A percentile compares a stretch with the other conserved stretches of the same genome.
These are phyloP conservation scores for Morella rubra DNA, from an alignment of 306 rosid genomes.

Conservation along the genomic window DNA sequence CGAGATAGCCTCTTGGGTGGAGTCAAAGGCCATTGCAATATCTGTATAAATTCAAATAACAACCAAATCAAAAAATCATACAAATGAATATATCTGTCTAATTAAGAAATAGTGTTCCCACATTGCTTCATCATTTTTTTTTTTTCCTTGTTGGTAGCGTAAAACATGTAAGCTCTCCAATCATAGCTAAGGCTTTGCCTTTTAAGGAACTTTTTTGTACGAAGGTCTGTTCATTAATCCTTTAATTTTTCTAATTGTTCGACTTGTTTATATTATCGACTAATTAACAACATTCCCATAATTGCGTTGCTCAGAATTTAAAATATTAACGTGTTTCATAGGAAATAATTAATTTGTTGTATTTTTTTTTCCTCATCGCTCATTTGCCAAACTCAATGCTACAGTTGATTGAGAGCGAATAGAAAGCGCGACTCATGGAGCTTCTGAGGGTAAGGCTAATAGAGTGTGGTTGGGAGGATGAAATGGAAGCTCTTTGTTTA, in stretches of 20 bases:
- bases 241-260: neutral
- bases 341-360: neutral
- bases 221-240: conserved; percentile 44
- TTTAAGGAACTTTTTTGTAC: neutral
- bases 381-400: conserved; percentile 6
- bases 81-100: too few species aligned
- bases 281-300: neutral
- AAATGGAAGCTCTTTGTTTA: conserved; percentile 50
- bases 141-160: neutral
- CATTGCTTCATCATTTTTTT: neutral
- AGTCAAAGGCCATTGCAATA: too few species aligned
- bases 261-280: neutral
- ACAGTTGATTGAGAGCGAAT: conserved; percentile 86
- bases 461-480: conserved; percentile 98
- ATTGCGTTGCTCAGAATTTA: neutral
- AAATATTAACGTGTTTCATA: neutral
- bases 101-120: too few species aligned
- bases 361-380: neutral
- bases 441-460: conserved; percentile 89
- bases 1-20: too few species aligned
- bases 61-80: too few species aligned
- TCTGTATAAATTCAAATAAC: too few species aligned
- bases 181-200: neutral
- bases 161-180: neutral
- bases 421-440: conserved; percentile 84